Evolutionary conservation across 371 early-diverging fungal genomes (phyloP).

Genomic region (Haplosporangium sp.): DNA sequence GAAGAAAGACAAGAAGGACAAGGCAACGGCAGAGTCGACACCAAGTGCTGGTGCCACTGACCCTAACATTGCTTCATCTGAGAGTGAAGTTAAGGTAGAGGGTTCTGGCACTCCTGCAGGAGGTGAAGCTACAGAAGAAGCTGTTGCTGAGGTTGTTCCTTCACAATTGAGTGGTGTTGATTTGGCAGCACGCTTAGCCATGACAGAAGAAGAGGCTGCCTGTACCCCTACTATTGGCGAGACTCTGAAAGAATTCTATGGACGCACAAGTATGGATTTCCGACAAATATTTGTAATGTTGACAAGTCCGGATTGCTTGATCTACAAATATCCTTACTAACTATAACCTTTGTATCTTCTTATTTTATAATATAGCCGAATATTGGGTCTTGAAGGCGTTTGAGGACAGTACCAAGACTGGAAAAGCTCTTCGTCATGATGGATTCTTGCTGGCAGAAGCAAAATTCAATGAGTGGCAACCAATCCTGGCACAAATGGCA

Average conservation of each 20-base stretch:
- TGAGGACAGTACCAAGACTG: conserved; percentile 56
- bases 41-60: conserved; percentile 36
- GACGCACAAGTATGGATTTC: conserved; percentile 56
- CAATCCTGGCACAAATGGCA: conserved; percentile 58
- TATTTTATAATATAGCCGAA: conserved; percentile 31
- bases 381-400: conserved; percentile 58
- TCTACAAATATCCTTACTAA: neutral
- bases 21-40: conserved; percentile 33
- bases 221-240: conserved; percentile 60
- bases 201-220: conserved; percentile 58
- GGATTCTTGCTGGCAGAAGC: conserved; percentile 58
- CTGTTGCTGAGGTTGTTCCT: conserved; percentile 34
- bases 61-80: conserved; percentile 15
- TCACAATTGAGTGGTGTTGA: conserved; percentile 52
- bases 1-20: conserved; percentile 57
- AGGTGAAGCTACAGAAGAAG: conserved; percentile 17
- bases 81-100: conserved; percentile 2
- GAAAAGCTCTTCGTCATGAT: conserved; percentile 58
- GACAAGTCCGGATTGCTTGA: neutral
- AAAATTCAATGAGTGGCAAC: conserved; percentile 58
- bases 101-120: conserved; percentile 9
- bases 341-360: neutral
- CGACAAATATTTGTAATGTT: neutral
- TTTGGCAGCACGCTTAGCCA: conserved; percentile 51
- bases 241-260: conserved; percentile 59